These are phyloP conservation scores for Cyclotella kingstonii DNA, from an alignment of 108 stramenopile species.

Conservation along the genomic window DNA sequence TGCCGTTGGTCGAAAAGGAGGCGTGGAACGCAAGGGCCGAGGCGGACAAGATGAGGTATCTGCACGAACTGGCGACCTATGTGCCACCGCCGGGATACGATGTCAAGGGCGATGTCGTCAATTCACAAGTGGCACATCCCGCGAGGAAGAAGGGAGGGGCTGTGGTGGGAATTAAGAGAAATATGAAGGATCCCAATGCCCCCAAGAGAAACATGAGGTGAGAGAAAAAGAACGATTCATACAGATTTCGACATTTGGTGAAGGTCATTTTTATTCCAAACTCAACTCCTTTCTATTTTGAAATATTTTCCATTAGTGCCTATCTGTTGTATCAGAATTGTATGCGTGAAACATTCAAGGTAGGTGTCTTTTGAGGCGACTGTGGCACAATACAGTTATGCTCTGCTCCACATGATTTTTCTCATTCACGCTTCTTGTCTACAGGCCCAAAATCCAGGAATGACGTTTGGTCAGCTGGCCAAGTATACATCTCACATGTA, in stretches of 20 bases:
- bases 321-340: slow-evolving; percentile 88
- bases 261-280: no score
- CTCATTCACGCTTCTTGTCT: neutral
- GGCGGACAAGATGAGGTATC: slow-evolving; percentile 81
- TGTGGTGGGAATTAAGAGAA: slow-evolving; percentile 42
- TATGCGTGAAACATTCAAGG: slow-evolving; percentile 86
- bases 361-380: no score
- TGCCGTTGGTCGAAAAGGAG: slow-evolving; percentile 74
- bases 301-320: slow-evolving; percentile 35
- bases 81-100: slow-evolving; percentile 80
- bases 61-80: slow-evolving; percentile 71
- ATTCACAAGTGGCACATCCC: slow-evolving; percentile 33
- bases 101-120: slow-evolving; percentile 78
- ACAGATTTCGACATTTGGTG: neutral
- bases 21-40: slow-evolving; percentile 76
- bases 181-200: slow-evolving; percentile 78
- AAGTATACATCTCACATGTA: slow-evolving; percentile 92
- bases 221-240: neutral
- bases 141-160: slow-evolving; percentile 28
- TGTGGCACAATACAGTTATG: no score
- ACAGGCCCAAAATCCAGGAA: slow-evolving; percentile 45
- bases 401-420: no score
- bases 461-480: slow-evolving; percentile 86
- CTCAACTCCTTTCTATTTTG: no score
- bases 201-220: slow-evolving; percentile 85